Percentiles rank a stretch among this genome's conserved stretches.
These are phyloP conservation scores for Tremellales sp. DNA, from an alignment of 1,284 basidiomycete genomes.

Conservation along the genomic window DNA sequence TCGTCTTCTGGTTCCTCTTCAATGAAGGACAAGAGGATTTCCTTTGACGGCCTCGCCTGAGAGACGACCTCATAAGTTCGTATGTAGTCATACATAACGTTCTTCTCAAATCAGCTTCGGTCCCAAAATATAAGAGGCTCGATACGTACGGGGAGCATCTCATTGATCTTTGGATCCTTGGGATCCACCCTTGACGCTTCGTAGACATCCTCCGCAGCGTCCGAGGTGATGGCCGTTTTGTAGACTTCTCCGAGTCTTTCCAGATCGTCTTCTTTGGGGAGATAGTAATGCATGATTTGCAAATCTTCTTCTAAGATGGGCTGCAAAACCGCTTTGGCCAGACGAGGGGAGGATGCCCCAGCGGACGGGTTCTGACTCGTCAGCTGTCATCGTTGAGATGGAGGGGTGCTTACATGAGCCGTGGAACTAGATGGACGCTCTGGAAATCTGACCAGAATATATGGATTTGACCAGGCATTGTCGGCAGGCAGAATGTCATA, in stretches of 20 bases:
- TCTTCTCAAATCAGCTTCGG: conserved; percentile 13
- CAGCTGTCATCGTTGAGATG: conserved; percentile 23
- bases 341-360: conserved; percentile 46
- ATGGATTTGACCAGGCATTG: conserved; percentile 83
- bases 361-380: conserved; percentile 60
- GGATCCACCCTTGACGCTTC: conserved; percentile 21
- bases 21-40: conserved; percentile 72
- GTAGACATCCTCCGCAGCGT: conserved; percentile 12
- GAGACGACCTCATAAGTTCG: conserved; percentile 44
- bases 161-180: conserved; percentile 24
- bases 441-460: conserved; percentile 81
- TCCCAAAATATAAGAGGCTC: background rate
- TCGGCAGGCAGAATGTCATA: conserved; percentile 83
- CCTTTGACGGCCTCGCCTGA: conserved; percentile 53
- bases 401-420: conserved; percentile 60
- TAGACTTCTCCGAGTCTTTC: conserved; percentile 21
- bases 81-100: conserved; percentile 35
- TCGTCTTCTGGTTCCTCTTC: conserved; percentile 49
- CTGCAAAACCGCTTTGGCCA: conserved; percentile 78
- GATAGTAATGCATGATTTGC: conserved; percentile 82
- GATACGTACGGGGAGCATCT: conserved; percentile 28
- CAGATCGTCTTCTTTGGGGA: conserved; percentile 70
- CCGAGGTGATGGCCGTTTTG: conserved; percentile 14
- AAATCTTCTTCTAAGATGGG: conserved; percentile 76
- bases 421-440: conserved; percentile 72